These are phyloP conservation scores for Mortierella claussenii DNA, from an alignment of 192 early-diverging fungal genomes.

Conservation along the genomic window DNA sequence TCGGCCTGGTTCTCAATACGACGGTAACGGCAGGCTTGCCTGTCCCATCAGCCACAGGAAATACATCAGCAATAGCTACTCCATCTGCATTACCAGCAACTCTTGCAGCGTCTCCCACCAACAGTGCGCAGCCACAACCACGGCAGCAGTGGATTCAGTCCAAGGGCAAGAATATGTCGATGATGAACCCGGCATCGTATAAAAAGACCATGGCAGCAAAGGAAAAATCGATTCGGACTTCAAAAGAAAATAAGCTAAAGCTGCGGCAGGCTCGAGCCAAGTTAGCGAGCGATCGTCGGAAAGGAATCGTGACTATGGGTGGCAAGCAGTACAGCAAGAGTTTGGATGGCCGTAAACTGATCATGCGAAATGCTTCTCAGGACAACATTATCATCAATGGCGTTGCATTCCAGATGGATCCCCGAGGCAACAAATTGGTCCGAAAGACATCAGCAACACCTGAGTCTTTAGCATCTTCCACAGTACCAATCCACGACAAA, in stretches of 20 bases:
- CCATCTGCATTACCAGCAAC: constrained; percentile 1
- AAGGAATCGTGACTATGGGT: constrained; percentile 37
- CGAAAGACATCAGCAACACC: constrained; percentile 17
- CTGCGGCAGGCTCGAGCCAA: constrained; percentile 22
- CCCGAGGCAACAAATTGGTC: constrained; percentile 50
- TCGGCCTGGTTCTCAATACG: constrained; percentile 24
- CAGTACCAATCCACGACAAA: background rate
- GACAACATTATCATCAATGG: constrained; percentile 52
- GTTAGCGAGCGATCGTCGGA: constrained; percentile 13
- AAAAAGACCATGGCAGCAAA: constrained; percentile 51
- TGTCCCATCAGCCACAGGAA: background rate
- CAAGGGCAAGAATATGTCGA: constrained; percentile 43
- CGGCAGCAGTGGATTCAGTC: constrained; percentile 46
- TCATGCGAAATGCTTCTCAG: constrained; percentile 23
- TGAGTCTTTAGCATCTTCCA: background rate
- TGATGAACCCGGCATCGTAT: constrained; percentile 43
- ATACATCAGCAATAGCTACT: background rate
- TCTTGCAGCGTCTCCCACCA: background rate
- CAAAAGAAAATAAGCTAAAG: constrained; percentile 33
- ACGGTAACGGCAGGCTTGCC: background rate
- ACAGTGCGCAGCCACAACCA: background rate
- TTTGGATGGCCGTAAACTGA: constrained; percentile 25
- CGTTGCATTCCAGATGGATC: constrained; percentile 39
- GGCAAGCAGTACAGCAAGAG: constrained; percentile 40
- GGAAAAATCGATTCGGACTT: constrained; percentile 34